phyloP scores from a whole-genome alignment of 306 rosid genomes.

The Lathyrus sativus region DNA sequence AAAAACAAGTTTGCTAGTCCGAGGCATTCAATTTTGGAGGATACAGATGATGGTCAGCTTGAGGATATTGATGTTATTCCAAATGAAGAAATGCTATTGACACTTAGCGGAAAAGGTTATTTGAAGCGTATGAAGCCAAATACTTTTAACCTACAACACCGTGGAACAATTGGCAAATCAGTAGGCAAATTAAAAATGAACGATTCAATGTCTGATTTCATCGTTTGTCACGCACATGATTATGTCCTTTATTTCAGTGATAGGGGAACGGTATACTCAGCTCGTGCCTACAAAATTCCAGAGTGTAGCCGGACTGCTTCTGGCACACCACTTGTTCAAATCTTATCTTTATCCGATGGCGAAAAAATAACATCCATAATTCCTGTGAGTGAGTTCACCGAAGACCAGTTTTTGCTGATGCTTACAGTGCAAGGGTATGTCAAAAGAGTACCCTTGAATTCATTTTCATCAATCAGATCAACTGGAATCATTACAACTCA shows the following conservation, averaged over 20 bases:
- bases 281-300: conserved; percentile 94
- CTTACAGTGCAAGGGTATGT: too few relatives aligned
- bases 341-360: too few relatives aligned
- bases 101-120: conserved; percentile 93
- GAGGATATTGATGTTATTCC: conserved; percentile 98
- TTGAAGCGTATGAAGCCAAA: conserved; percentile 91
- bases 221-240: conserved; percentile 90
- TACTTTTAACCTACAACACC: conserved; percentile 87
- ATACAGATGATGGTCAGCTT: conserved; percentile 81
- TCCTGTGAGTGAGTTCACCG: too few relatives aligned
- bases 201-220: conserved; percentile 95
- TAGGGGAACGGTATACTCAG: conserved; percentile 89
- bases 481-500: too few relatives aligned
- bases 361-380: too few relatives aligned
- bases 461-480: too few relatives aligned
- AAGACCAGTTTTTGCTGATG: too few relatives aligned
- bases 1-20: conserved; percentile 79
- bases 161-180: conserved; percentile 99
- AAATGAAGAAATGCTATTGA: conserved; percentile 92
- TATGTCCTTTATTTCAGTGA: conserved; percentile 89
- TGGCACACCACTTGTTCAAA: too few relatives aligned
- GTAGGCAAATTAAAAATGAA: conserved; percentile 94
- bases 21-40: conserved; percentile 84
- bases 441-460: too few relatives aligned
- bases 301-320: too few relatives aligned